These are phyloP conservation scores for Ustilago esculenta DNA, from an alignment of 1,284 basidiomycete genomes.

Conservation along the genomic window DNA sequence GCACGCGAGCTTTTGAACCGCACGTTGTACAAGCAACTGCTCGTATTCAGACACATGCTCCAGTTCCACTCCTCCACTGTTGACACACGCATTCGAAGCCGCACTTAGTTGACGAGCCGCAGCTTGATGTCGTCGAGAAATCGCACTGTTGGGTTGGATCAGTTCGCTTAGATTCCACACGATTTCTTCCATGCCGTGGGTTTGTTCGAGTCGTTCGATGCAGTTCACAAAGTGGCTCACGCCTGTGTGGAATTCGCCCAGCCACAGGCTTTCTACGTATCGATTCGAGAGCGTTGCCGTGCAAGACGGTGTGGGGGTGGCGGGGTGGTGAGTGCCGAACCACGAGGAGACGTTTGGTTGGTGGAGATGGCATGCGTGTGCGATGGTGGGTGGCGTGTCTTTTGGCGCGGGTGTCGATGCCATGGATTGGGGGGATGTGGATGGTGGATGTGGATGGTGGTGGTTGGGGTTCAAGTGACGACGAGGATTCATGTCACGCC, in stretches of 20 bases:
- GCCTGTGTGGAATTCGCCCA: conserved; percentile 43
- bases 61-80: background rate
- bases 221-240: conserved; percentile 31
- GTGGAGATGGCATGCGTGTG: conserved; percentile 23
- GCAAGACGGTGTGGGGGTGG: background rate
- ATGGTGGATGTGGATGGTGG: too few species aligned
- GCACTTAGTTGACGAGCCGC: too few species aligned
- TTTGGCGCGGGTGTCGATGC: too few species aligned
- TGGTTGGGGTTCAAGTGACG: too few species aligned
- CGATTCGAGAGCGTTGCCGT: conserved; percentile 3
- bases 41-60: conserved; percentile 12
- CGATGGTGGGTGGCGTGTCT: conserved; percentile 4
- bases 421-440: too few species aligned
- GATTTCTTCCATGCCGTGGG: conserved; percentile 17
- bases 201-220: conserved; percentile 19
- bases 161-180: conserved; percentile 27
- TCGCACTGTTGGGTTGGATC: conserved; percentile 23
- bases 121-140: conserved; percentile 14
- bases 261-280: conserved; percentile 40
- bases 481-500: too few species aligned
- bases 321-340: conserved; percentile 14
- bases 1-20: conserved; percentile 2
- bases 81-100: too few species aligned
- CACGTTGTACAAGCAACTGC: conserved; percentile 6
- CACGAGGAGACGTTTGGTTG: conserved; percentile 18